A percentile compares a stretch with the other conserved stretches of the same genome.
Evolutionary conservation across 208 protist species (phyloP).

Genomic region (Acanthamoeba lenticulata): DNA sequence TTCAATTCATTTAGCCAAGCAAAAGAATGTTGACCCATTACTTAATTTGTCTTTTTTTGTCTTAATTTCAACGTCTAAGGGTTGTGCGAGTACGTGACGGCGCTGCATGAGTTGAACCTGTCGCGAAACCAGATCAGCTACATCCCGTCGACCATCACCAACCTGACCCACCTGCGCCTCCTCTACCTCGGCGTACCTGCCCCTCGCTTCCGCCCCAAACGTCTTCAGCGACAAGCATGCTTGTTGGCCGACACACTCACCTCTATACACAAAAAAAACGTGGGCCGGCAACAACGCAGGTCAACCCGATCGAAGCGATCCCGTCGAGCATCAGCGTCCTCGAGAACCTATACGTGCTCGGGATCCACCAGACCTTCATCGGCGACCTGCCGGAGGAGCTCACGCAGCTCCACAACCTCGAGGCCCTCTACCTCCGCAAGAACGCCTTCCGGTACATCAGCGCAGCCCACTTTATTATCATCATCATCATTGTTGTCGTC

Average conservation of each 20-base stretch:
- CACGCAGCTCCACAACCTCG: slow-evolving; percentile 24
- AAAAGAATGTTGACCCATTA: background rate
- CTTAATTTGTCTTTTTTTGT: no score
- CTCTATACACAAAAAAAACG: no score
- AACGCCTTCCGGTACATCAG: slow-evolving; percentile 51
- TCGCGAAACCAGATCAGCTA: slow-evolving; percentile 48
- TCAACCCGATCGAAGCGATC: slow-evolving; percentile 28
- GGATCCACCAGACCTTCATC: slow-evolving; percentile 27
- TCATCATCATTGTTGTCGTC: background rate
- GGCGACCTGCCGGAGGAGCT: slow-evolving; percentile 17
- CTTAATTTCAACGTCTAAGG: background rate
- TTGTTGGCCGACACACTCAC: no score
- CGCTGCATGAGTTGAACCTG: slow-evolving; percentile 40
- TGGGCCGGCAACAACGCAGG: background rate
- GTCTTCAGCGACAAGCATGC: no score
- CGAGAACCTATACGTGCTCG: slow-evolving; percentile 50
- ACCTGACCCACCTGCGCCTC: slow-evolving; percentile 27
- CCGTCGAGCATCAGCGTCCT: background rate
- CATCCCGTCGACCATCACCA: slow-evolving; percentile 37
- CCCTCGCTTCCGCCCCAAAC: background rate
- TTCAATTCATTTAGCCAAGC: background rate
- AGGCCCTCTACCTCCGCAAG: slow-evolving; percentile 16
- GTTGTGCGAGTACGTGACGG: slow-evolving; percentile 30
- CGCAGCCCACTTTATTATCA: background rate
- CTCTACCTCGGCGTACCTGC: slow-evolving; percentile 40